A percentile compares a stretch with the other conserved stretches of the same genome.
These are phyloP conservation scores for Oemleria cerasiformis DNA, from an alignment of 306 rosid species.

Conservation along the genomic window DNA sequence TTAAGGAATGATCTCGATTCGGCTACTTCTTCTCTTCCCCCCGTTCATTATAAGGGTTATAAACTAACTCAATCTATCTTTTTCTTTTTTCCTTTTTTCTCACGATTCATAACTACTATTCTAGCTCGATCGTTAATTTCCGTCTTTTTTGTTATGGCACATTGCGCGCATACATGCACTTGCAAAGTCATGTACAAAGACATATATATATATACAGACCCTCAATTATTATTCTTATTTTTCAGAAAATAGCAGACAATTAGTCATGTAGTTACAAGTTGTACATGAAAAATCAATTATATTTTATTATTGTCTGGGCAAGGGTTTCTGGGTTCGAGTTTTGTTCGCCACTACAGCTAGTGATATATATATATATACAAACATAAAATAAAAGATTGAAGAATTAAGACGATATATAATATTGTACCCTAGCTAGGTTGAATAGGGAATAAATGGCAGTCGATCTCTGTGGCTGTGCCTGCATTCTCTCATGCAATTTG, in stretches of 20 bases:
- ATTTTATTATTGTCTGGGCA: constrained; percentile 8
- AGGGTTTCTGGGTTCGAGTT: constrained; percentile 11
- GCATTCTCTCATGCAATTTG: not conserved
- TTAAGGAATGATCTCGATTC: not conserved
- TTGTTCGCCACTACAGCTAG: constrained; percentile 8
- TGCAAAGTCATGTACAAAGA: not conserved
- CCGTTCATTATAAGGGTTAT: too few species aligned
- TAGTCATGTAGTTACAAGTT: constrained; percentile 10
- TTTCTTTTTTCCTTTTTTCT: not conserved
- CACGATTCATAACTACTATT: too few species aligned
- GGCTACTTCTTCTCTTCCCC: too few species aligned
- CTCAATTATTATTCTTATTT: not conserved
- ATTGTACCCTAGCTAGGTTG: not conserved
- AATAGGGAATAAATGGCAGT: not conserved
- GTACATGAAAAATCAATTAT: constrained; percentile 11
- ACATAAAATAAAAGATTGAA: not conserved
- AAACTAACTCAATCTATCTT: too few species aligned
- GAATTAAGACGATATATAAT: not conserved
- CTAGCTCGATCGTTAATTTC: too few species aligned
- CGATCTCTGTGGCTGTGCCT: not conserved
- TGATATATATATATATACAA: not conserved
- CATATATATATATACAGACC: not conserved
- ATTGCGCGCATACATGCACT: not conserved
- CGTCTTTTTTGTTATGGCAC: not conserved
- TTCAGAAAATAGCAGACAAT: constrained; percentile 2